Percentiles rank a stretch among this genome's conserved stretches.
Evolutionary conservation across 352 stramenopile genomes (phyloP).

Genomic region (Phytophthora sp.): DNA sequence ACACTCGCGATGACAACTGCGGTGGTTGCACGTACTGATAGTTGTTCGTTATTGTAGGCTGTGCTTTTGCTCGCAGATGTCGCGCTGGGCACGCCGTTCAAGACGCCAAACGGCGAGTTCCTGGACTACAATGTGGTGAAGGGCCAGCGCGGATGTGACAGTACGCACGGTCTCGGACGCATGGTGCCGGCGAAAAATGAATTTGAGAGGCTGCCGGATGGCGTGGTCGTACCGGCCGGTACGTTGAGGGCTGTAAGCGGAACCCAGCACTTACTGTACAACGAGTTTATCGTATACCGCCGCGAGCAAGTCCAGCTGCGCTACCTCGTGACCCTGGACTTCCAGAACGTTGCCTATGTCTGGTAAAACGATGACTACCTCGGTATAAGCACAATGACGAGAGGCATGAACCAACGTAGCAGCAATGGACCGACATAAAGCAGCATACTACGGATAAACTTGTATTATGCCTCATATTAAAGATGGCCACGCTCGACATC

Average conservation of each 20-base stretch:
- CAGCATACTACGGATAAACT: too few relatives aligned
- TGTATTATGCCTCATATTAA: constrained; percentile 20
- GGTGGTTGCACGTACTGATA: not conserved
- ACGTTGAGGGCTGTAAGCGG: constrained; percentile 24
- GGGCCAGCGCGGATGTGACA: constrained; percentile 32
- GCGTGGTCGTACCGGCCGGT: constrained; percentile 47
- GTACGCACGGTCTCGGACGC: constrained; percentile 36
- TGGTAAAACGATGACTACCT: constrained; percentile 16
- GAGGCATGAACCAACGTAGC: not conserved
- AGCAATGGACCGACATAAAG: not conserved
- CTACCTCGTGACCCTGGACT: constrained; percentile 41
- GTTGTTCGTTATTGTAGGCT: too few relatives aligned
- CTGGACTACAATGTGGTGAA: constrained; percentile 40
- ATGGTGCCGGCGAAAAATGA: constrained; percentile 38
- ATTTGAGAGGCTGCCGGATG: constrained; percentile 35
- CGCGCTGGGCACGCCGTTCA: constrained; percentile 37
- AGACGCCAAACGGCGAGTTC: constrained; percentile 26
- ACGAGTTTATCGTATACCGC: constrained; percentile 57
- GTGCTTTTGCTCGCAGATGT: constrained; percentile 51
- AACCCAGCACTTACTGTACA: constrained; percentile 44
- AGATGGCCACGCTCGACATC: constrained; percentile 16
- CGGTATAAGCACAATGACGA: not conserved
- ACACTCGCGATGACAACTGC: too few relatives aligned
- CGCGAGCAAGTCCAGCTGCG: constrained; percentile 51
- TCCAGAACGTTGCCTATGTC: constrained; percentile 22